These are phyloP conservation scores for Lachnellula willkommii DNA, from an alignment of 2,329 filamentous ascomycete genomes.

Conservation along the genomic window DNA sequence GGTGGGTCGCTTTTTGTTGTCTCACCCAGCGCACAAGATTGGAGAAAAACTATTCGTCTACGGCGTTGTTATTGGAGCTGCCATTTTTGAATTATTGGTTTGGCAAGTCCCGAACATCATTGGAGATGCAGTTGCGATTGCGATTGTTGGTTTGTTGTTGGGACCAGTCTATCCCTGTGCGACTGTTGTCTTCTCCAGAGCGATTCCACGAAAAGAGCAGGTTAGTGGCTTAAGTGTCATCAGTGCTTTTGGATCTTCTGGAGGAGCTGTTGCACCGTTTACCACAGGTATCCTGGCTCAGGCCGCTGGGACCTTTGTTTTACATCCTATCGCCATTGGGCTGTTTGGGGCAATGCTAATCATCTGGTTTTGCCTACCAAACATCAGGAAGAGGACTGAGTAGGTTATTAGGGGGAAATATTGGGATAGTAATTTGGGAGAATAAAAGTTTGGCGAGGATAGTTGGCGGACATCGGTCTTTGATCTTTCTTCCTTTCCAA, in stretches of 20 bases:
- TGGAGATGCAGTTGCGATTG: constrained; percentile 60
- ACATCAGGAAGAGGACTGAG: constrained; percentile 53
- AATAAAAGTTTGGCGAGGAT: neutral
- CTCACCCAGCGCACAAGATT: constrained; percentile 57
- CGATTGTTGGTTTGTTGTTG: constrained; percentile 67
- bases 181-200: constrained; percentile 55
- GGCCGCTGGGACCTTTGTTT: constrained; percentile 41
- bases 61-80: constrained; percentile 53
- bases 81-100: constrained; percentile 67
- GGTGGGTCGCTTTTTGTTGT: constrained; percentile 66
- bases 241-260: constrained; percentile 62
- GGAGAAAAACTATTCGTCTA: constrained; percentile 69
- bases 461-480: neutral
- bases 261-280: constrained; percentile 58
- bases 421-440: neutral
- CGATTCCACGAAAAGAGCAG: constrained; percentile 54
- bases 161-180: constrained; percentile 77
- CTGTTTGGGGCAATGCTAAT: constrained; percentile 60
- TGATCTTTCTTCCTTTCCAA: neutral
- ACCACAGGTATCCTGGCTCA: constrained; percentile 45
- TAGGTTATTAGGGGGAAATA: constrained; percentile 31
- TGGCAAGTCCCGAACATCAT: constrained; percentile 75
- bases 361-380: constrained; percentile 59
- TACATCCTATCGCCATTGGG: constrained; percentile 56
- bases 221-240: constrained; percentile 63